Evolutionary conservation across 2,329 filamentous ascomycete genomes (phyloP), one percentile per base, ranked within the genome.

Genomic region (Exophiala oligosperma): DNA sequence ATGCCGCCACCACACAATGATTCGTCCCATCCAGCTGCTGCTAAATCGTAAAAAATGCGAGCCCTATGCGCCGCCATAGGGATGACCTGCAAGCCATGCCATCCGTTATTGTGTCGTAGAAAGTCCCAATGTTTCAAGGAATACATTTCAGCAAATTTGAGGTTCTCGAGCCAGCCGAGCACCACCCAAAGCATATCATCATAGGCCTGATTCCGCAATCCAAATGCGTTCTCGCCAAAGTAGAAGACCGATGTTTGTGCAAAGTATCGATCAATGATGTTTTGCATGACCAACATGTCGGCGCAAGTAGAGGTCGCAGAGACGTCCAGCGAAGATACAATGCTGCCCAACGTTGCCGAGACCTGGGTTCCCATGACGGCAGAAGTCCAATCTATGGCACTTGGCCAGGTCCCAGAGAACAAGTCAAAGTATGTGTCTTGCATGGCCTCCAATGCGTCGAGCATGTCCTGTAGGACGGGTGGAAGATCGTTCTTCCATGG

Each of bases 151-250:
- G 93, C 84, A 69, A 96, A 92, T 64, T 89, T 86, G 62, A 92
- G 83, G 49, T 84, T 84, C 70, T 96, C 91, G 52, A 97, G 77
- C 92, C 93, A 97, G 62, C 89, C 91, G 38, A 97, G 80, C 2
- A 95, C 91, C 1, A 97, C 91, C 93, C 93, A 97, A 2, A 96
- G 82, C 77, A 96, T 96, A 71, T 97, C 93, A 70, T 97, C 93
- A 71, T 88, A 96, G 0, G 93, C 93, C 77, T 94, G 79, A 56
- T 85, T 84, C 46, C 90, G 82, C 50, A 97, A 81, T 28, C 82
- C 80, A 63, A 92, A 85, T 3, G 86, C 83, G 71, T 96, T 86
- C 71, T 97, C 91, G 21, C 90, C 91, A 70, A 93, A 96, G 71
- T 95, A 97, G 66, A 88, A 96, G 7, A 85, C 83, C 4, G 87